phyloP scores from a whole-genome alignment of 78 protist species.

The Fonticula alba region DNA sequence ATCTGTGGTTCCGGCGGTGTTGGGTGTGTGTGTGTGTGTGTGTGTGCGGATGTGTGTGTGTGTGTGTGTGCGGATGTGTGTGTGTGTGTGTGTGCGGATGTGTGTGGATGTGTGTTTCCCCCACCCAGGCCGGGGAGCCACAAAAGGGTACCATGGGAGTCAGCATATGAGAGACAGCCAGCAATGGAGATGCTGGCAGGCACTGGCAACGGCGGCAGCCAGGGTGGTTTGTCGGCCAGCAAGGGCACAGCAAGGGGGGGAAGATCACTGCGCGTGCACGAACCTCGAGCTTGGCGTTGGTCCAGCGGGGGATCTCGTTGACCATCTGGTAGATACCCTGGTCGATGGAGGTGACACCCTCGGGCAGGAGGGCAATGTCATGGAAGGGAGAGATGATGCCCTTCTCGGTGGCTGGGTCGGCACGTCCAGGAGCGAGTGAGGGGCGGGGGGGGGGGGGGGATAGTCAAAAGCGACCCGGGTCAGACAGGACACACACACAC shows the following conservation, averaged over 20 bases:
- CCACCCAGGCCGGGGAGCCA: too few relatives aligned
- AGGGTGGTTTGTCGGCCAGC: too few relatives aligned
- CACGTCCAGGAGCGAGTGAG: neutral
- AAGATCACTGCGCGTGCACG: neutral
- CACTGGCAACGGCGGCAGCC: too few relatives aligned
- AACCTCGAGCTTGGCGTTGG: slow-evolving; percentile 65
- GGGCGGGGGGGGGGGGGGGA: neutral
- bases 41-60: neutral
- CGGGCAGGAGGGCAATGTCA: slow-evolving; percentile 55
- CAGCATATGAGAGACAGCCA: too few relatives aligned
- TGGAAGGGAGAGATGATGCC: slow-evolving; percentile 53
- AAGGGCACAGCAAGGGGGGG: too few relatives aligned
- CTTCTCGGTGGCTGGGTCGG: slow-evolving; percentile 13
- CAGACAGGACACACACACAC: neutral
- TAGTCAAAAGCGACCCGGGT: neutral
- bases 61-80: neutral
- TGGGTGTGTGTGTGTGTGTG: neutral
- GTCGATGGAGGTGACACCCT: slow-evolving; percentile 6
- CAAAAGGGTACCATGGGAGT: too few relatives aligned
- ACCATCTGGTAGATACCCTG: slow-evolving; percentile 35
- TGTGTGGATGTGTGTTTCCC: neutral
- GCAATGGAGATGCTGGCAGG: too few relatives aligned
- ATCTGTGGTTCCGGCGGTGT: slow-evolving; percentile 10
- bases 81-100: neutral
- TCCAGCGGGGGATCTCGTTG: slow-evolving; percentile 59